phyloP scores from a whole-genome alignment of 2,329 filamentous ascomycete genomes.

The Fusarium sp. region DNA sequence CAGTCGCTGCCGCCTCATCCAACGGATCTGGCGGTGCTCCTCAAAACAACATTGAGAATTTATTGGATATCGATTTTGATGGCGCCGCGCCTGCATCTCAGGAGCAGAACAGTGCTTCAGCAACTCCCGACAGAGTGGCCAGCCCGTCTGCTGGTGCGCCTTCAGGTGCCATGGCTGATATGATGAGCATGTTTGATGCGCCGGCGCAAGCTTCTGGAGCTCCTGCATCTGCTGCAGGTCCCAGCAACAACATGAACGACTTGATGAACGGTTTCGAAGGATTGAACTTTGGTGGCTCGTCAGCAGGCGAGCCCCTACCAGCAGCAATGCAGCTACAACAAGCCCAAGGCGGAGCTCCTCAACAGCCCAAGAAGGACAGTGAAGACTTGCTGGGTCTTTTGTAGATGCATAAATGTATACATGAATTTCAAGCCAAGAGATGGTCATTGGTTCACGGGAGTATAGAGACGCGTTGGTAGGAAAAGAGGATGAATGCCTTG shows the following conservation, averaged over 20 bases:
- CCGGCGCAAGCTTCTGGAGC: constrained; percentile 64
- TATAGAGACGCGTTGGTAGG: constrained; percentile 29
- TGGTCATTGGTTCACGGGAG: constrained; percentile 27
- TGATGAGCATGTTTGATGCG: constrained; percentile 77
- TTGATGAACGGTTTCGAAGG: constrained; percentile 89
- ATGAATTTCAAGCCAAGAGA: constrained; percentile 16
- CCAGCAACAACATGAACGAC: constrained; percentile 78
- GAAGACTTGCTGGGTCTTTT: constrained; percentile 67
- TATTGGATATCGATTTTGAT: constrained; percentile 96
- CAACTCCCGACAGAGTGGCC: constrained; percentile 74
- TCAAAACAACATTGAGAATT: constrained; percentile 89
- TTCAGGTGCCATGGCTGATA: constrained; percentile 67
- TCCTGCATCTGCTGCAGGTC: constrained; percentile 48
- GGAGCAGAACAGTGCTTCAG: constrained; percentile 64
- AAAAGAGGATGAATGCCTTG: constrained; percentile 33
- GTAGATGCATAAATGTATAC: constrained; percentile 42
- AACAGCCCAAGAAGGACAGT: constrained; percentile 65
- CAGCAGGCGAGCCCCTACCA: constrained; percentile 69
- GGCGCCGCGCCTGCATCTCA: constrained; percentile 90
- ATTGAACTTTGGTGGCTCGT: constrained; percentile 75
- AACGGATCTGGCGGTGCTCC: constrained; percentile 66
- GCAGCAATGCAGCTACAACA: constrained; percentile 67
- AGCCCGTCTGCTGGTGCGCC: constrained; percentile 64
- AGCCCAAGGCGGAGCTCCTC: constrained; percentile 47
- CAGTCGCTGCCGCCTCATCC: constrained; percentile 76